phyloP scores from a whole-genome alignment of 306 rosid genomes.

The Gastrolobium bilobum region DNA sequence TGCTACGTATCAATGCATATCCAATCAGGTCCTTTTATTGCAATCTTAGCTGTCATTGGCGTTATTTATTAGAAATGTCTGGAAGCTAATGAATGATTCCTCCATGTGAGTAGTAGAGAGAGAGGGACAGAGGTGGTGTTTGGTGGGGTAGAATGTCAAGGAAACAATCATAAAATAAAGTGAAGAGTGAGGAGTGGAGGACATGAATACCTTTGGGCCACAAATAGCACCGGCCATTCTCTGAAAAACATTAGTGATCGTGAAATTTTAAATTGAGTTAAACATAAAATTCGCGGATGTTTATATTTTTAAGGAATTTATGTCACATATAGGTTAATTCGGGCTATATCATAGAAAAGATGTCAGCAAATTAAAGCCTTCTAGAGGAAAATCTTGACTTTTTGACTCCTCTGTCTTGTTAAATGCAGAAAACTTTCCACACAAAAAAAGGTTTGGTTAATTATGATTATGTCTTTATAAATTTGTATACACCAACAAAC shows the following conservation, averaged over 20 bases:
- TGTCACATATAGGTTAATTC: slow-evolving; percentile 1
- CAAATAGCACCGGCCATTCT: slow-evolving; percentile 59
- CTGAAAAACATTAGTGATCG: slow-evolving; percentile 27
- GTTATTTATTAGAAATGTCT: slow-evolving; percentile 66
- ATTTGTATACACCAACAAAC: not conserved
- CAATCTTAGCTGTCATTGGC: slow-evolving; percentile 64
- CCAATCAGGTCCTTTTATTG: slow-evolving; percentile 39
- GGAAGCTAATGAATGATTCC: slow-evolving; percentile 69
- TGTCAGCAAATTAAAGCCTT: slow-evolving; percentile 40
- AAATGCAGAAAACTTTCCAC: slow-evolving; percentile 3
- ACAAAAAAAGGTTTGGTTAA: slow-evolving; percentile 1
- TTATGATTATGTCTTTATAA: slow-evolving; percentile 38
- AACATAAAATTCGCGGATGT: slow-evolving; percentile 39
- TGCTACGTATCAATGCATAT: slow-evolving; percentile 39
- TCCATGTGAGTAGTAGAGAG: slow-evolving; percentile 58
- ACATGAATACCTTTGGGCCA: slow-evolving; percentile 54
- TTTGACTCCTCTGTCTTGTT: slow-evolving; percentile 3
- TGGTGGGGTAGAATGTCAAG: slow-evolving; percentile 58
- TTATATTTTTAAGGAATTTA: not conserved
- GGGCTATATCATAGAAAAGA: slow-evolving; percentile 6
- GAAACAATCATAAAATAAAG: slow-evolving; percentile 41
- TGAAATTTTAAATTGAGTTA: slow-evolving; percentile 46
- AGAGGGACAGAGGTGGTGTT: slow-evolving; percentile 44
- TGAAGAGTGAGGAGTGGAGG: slow-evolving; percentile 32
- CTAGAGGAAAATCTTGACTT: slow-evolving; percentile 36